Conservation (phyloP, 148 eudicot genomes). For the Beta vulgaris region DNA sequence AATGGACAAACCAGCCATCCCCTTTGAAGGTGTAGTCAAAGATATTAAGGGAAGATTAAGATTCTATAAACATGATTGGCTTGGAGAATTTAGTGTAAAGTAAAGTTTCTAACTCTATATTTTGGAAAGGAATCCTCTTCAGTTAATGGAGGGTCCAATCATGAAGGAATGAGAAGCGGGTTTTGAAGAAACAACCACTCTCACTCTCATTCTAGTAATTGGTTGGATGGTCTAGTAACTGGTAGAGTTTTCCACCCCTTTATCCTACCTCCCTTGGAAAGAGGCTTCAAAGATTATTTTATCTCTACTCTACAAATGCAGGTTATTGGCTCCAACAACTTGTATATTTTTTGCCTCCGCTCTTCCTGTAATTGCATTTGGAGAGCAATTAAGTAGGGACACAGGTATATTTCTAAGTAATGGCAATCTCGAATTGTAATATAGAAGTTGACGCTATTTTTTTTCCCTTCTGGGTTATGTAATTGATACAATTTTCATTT, state of each 20-base stretch:
- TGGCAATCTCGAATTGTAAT: neutral
- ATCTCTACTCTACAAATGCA: slow-evolving; percentile 8
- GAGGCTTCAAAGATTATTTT: neutral
- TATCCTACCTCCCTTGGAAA: neutral
- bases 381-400: slow-evolving; percentile 60
- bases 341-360: slow-evolving; percentile 70
- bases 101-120: slow-evolving; percentile 18
- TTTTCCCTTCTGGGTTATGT: neutral
- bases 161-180: neutral
- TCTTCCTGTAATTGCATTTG: slow-evolving; percentile 76
- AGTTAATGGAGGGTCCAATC: neutral
- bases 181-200: neutral
- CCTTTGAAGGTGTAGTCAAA: slow-evolving; percentile 37
- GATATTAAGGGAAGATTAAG: slow-evolving; percentile 46
- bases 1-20: slow-evolving; percentile 42
- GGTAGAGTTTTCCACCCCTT: neutral
- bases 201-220: neutral
- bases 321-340: slow-evolving; percentile 63
- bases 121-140: neutral
- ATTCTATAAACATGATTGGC: slow-evolving; percentile 54
- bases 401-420: slow-evolving; percentile 39
- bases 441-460: neutral
- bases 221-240: neutral
- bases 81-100: slow-evolving; percentile 48
- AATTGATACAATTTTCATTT: slow-evolving; percentile 11